phyloP scores from a whole-genome alignment of 2,329 filamentous ascomycete genomes.

The Colletotrichum tabaci region DNA sequence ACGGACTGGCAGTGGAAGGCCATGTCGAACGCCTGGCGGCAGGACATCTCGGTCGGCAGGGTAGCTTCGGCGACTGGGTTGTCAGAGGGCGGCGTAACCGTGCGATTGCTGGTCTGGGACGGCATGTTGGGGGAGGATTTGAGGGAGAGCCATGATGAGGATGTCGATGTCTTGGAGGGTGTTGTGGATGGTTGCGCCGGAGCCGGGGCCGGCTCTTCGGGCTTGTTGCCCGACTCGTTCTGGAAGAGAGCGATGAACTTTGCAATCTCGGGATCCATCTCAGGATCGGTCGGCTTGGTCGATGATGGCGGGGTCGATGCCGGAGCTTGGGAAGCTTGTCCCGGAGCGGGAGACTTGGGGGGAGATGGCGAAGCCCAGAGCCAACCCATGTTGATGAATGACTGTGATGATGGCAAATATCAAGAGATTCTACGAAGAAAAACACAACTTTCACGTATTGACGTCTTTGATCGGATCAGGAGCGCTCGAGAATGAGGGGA shows the following conservation, averaged over 20 bases:
- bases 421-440: not conserved
- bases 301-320: slow-evolving; percentile 43
- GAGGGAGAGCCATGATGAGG: slow-evolving; percentile 51
- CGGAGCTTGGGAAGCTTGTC: slow-evolving; percentile 45
- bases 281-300: slow-evolving; percentile 35
- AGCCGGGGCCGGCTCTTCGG: slow-evolving; percentile 42
- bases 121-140: slow-evolving; percentile 47
- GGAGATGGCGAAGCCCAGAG: slow-evolving; percentile 66
- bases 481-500: slow-evolving; percentile 34
- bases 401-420: not conserved
- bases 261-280: slow-evolving; percentile 66
- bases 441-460: not conserved
- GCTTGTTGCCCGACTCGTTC: slow-evolving; percentile 50
- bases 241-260: slow-evolving; percentile 67
- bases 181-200: slow-evolving; percentile 44
- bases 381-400: slow-evolving; percentile 69
- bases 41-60: slow-evolving; percentile 88
- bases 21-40: slow-evolving; percentile 89
- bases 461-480: slow-evolving; percentile 2
- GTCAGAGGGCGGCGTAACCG: slow-evolving; percentile 46
- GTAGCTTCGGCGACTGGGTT: slow-evolving; percentile 75
- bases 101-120: slow-evolving; percentile 43
- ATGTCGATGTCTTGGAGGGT: slow-evolving; percentile 47
- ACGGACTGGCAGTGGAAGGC: slow-evolving; percentile 95
- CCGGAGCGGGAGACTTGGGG: slow-evolving; percentile 48